These are phyloP conservation scores for Helicostylum pulchrum DNA, from an alignment of 192 early-diverging fungal genomes.

Conservation along the genomic window DNA sequence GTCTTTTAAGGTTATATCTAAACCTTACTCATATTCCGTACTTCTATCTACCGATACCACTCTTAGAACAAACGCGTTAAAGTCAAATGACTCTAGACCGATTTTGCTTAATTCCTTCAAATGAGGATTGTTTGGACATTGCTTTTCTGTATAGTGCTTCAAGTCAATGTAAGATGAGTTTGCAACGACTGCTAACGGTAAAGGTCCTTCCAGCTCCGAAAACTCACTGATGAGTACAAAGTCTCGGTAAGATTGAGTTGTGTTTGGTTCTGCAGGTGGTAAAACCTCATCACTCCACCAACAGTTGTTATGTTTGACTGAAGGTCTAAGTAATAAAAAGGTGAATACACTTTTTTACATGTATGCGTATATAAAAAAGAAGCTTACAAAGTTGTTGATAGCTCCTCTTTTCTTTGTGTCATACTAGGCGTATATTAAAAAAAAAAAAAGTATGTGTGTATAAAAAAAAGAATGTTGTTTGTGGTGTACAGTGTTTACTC, in stretches of 20 bases:
- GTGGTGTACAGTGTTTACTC: too few relatives aligned
- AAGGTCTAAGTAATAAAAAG: too few relatives aligned
- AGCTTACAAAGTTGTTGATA: constrained; percentile 3
- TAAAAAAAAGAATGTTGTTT: too few relatives aligned
- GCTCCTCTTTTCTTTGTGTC: background rate
- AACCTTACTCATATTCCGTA: constrained; percentile 22
- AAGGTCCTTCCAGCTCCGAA: constrained; percentile 50
- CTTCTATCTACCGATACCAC: constrained; percentile 45
- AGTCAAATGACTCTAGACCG: constrained; percentile 37
- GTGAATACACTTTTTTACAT: too few relatives aligned
- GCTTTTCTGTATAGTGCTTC: constrained; percentile 15
- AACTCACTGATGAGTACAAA: constrained; percentile 55
- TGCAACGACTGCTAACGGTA: constrained; percentile 44
- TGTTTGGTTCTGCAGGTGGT: background rate
- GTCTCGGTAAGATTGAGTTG: constrained; percentile 28
- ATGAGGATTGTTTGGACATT: background rate
- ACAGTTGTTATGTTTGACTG: background rate
- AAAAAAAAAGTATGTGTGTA: background rate
- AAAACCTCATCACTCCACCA: constrained; percentile 32
- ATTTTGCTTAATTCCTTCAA: constrained; percentile 10
- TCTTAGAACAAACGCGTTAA: constrained; percentile 49
- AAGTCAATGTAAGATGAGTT: constrained; percentile 24
- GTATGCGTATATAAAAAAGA: background rate
- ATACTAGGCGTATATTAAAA: background rate
- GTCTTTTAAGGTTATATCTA: background rate